Evolutionary conservation across 805 yeast genomes (phyloP), one percentile per base, ranked within the genome.

Genomic region (Lipomyces chichibuensis): DNA sequence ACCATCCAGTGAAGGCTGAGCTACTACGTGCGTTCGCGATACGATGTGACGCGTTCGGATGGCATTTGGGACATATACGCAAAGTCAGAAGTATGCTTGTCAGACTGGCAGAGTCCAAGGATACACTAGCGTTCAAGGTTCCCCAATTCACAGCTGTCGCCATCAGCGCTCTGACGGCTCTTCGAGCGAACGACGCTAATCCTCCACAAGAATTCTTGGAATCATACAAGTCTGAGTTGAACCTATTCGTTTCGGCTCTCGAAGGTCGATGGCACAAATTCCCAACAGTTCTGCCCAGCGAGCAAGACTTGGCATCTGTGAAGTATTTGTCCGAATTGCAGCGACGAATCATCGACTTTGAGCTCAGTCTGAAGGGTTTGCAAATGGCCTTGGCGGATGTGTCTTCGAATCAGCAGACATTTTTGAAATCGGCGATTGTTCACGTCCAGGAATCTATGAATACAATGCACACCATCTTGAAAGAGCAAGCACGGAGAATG

Each of bases 301-400:
- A 52, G n/a, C 13, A 25, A 25, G 32, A 20, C 20, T 17, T 52
- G n/a, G n/a, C 29, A 52, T 52, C 55, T 11, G 23, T 25, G 17
- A 1, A 5, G n/a, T 52, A 25, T 52, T 6, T 52, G 20, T 25
- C 55, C 8, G 55, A 52, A 13, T 14, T 62, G 56, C 60, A 56
- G 35, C 57, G 64, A 14, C 51, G 27, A 13, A 25, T 46, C 23
- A 25, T 56, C 25, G 64, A 62, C 35, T 43, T 29, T 23, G 60
- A 62, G 20, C 14, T 62, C 17, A 56, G 54, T n/a, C 60, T 56
- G 13, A 14, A 4, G 8, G 55, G 55, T 9, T n/a, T 52, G 33
- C 49, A 43, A 43, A 43, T 17, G 23, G 49, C 23, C 2, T 7
- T 43, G 49, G 20, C 9, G 49, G 49, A 43, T 17, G 23, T 43